Percentiles rank a stretch among this genome's conserved stretches.
Conservation (phyloP, 306 rosid species). For the Acacia confusa region DNA sequence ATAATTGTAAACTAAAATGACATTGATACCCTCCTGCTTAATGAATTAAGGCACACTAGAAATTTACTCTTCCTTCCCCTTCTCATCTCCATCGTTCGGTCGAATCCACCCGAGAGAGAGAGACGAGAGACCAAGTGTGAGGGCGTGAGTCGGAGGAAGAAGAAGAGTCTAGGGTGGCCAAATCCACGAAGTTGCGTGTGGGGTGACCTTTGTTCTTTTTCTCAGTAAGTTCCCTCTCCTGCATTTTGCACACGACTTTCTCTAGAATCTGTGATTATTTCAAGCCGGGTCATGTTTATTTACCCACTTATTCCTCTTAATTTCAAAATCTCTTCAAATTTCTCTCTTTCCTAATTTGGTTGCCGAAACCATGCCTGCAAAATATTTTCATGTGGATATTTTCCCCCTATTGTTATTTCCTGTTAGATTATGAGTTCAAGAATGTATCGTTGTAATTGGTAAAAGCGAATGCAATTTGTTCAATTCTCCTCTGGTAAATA, state of each 20-base stretch:
- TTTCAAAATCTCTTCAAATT: neutral
- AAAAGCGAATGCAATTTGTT: neutral
- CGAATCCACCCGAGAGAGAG: too few species aligned
- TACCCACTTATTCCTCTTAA: neutral
- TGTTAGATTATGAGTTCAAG: neutral
- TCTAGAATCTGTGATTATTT: neutral
- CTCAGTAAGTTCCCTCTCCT: neutral
- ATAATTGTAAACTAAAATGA: too few species aligned
- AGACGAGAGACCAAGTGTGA: too few species aligned
- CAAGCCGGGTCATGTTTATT: neutral
- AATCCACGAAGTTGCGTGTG: neutral
- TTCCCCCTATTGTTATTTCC: neutral
- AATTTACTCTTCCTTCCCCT: too few species aligned
- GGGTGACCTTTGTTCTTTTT: neutral
- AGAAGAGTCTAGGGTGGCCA: too few species aligned
- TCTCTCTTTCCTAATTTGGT: neutral
- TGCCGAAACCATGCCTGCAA: neutral
- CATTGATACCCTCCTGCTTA: too few species aligned
- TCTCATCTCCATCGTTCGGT: too few species aligned
- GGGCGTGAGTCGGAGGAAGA: too few species aligned
- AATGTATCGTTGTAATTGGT: neutral
- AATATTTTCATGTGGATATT: neutral
- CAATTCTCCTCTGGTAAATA: neutral
- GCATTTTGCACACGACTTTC: neutral
- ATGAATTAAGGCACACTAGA: too few species aligned